A percentile compares a stretch with the other conserved stretches of the same genome.
phyloP scores from a whole-genome alignment of 2,329 filamentous ascomycete species.

The Orbilia brochopaga region DNA sequence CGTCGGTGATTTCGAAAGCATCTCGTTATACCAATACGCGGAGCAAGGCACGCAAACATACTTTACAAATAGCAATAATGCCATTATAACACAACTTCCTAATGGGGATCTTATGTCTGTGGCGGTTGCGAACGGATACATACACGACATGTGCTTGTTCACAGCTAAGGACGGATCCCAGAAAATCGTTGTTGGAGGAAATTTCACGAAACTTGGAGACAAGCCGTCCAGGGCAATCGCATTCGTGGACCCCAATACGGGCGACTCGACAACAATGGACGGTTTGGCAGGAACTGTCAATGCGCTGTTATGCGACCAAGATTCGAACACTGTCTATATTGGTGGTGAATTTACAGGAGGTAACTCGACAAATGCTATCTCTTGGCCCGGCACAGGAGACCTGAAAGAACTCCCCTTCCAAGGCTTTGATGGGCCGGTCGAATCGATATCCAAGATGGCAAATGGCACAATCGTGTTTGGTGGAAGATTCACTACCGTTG shows the following conservation, averaged over 20 bases:
- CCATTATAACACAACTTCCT: constrained; percentile 79
- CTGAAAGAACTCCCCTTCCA: constrained; percentile 86
- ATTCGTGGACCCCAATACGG: constrained; percentile 76
- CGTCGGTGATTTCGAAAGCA: constrained; percentile 81
- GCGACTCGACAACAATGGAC: constrained; percentile 73
- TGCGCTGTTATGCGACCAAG: constrained; percentile 79
- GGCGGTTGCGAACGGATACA: constrained; percentile 78
- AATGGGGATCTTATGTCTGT: constrained; percentile 81
- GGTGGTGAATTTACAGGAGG: constrained; percentile 81
- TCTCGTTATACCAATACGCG: constrained; percentile 85
- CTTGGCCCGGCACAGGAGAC: constrained; percentile 71
- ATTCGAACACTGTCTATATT: constrained; percentile 81
- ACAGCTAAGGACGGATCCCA: constrained; percentile 69
- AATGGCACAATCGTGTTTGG: constrained; percentile 91
- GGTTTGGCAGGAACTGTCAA: constrained; percentile 84
- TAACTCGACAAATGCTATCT: constrained; percentile 87
- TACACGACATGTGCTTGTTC: constrained; percentile 86
- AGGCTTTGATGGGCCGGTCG: constrained; percentile 92
- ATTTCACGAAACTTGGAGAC: constrained; percentile 88
- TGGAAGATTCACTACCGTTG: constrained; percentile 84
- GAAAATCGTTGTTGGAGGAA: constrained; percentile 83
- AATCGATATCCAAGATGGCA: constrained; percentile 78
- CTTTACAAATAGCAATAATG: constrained; percentile 77
- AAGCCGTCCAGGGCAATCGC: constrained; percentile 79
- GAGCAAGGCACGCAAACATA: constrained; percentile 75